These are phyloP conservation scores for Pestalotiopsis sp. DNA, from an alignment of 2,329 filamentous ascomycete species.

Conservation along the genomic window DNA sequence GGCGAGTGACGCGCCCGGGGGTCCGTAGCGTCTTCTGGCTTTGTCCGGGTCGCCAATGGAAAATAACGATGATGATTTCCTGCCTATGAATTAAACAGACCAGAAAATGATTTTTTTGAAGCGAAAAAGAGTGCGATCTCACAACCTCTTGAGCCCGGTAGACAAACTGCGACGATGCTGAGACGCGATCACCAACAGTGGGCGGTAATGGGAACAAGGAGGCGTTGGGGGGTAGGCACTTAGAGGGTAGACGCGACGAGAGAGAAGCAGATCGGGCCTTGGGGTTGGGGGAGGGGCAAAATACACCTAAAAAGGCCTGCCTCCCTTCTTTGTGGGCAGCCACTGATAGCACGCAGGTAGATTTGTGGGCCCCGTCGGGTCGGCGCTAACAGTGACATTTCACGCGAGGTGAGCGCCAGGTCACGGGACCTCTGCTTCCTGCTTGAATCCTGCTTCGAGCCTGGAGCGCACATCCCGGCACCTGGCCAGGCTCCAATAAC, in stretches of 20 bases:
- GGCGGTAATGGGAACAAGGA: conserved; percentile 13
- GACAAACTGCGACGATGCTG: conserved; percentile 9
- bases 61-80: neutral
- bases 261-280: neutral
- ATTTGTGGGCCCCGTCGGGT: neutral
- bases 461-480: neutral
- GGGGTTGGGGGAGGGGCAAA: conserved; percentile 2
- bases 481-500: neutral
- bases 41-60: neutral
- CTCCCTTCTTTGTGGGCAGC: conserved; percentile 7
- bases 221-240: conserved; percentile 8
- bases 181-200: conserved; percentile 12
- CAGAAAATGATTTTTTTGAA: neutral
- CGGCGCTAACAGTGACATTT: neutral
- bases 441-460: neutral
- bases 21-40: neutral
- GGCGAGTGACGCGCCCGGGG: conserved; percentile 8
- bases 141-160: neutral
- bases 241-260: conserved; percentile 10
- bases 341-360: neutral
- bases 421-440: conserved; percentile 12
- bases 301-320: conserved; percentile 2
- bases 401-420: conserved; percentile 16
- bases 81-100: neutral
- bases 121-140: neutral